These are phyloP conservation scores for Puccinia brachypodii DNA, from an alignment of 1,284 basidiomycete species.

Conservation along the genomic window DNA sequence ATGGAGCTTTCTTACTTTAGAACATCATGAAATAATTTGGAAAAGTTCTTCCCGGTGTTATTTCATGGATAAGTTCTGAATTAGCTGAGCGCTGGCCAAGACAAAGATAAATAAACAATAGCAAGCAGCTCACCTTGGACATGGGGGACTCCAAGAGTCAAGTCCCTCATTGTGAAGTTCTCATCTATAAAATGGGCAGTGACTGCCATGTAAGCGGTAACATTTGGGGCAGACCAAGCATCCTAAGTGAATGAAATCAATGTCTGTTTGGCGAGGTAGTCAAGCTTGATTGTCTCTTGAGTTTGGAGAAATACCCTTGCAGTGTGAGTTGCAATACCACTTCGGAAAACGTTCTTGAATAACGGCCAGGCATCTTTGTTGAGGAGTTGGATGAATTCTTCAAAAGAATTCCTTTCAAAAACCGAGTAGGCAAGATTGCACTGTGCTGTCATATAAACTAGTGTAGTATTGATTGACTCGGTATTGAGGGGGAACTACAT, in stretches of 20 bases:
- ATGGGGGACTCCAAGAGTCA: neutral
- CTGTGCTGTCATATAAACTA: slow-evolving; percentile 1
- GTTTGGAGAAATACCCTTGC: neutral
- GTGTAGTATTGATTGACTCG: neutral
- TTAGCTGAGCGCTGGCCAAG: neutral
- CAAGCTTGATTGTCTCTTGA: neutral
- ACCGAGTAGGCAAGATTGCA: slow-evolving; percentile 3
- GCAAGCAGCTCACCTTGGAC: neutral
- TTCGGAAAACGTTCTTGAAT: neutral
- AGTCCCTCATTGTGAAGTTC: slow-evolving; percentile 3
- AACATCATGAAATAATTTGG: neutral
- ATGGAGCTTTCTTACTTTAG: neutral
- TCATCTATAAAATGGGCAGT: slow-evolving; percentile 21
- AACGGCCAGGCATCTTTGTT: neutral
- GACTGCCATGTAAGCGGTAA: slow-evolving; percentile 2
- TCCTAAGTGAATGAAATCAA: neutral
- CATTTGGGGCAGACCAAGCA: slow-evolving; percentile 12
- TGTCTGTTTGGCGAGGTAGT: neutral
- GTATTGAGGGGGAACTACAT: neutral
- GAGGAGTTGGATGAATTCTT: neutral
- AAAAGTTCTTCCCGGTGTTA: neutral
- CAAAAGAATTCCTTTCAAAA: neutral
- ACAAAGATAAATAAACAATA: neutral
- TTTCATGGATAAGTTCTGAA: neutral
- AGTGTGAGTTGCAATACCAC: neutral